Evolutionary conservation across 2,329 filamentous ascomycete species (phyloP), one percentile per base, ranked within the genome.

Genomic region (Pleoardoris graminearum): DNA sequence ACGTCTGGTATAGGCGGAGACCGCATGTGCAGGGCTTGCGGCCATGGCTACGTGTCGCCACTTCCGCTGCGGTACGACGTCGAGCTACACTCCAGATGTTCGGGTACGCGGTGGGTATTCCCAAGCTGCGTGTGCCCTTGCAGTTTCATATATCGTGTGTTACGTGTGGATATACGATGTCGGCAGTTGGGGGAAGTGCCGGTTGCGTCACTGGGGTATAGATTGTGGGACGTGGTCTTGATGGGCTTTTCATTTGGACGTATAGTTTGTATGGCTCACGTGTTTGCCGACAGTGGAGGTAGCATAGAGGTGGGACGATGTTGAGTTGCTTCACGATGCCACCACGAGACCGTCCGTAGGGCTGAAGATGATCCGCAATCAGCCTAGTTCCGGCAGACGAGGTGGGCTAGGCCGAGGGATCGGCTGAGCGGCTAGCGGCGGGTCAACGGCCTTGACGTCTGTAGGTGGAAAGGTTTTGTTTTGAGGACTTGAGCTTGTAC

Each of bases 111-210:
- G 14, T 8, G 4, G 22, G 21, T 16, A 16, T 19, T 29, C n/a
- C 12, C 10, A n/a, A 14, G 8, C 10, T 14, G 39, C 6, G 19
- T 7, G 19, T 12, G 21, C n/a, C 25, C 25, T 27, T 27, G 10
- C 25, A 27, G 25, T 37, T 11, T 16, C 35, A 2, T 19, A n/a
- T 38, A 3, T 17, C 3, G 17, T 16, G 1, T 22, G 12, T 17
- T 23, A 21, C 12, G 14, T 21, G 17, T 17, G 19, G 11, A 21
- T 8, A 22, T 38, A 27, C 25, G 5, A 19, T 43, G 50, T 22
- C 50, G 50, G 50, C 30, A 48, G 50, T 48, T 48, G 35, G 4
- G 19, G 3, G 10, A 43, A 36, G 37, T 48, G 50, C 43, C 36
- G 43, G 16, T 7, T 30, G 27, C 14, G n/a, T n/a, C n/a, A n/a